These are phyloP conservation scores for Collybia nuda DNA, from an alignment of 768 basidiomycete species.

Conservation along the genomic window DNA sequence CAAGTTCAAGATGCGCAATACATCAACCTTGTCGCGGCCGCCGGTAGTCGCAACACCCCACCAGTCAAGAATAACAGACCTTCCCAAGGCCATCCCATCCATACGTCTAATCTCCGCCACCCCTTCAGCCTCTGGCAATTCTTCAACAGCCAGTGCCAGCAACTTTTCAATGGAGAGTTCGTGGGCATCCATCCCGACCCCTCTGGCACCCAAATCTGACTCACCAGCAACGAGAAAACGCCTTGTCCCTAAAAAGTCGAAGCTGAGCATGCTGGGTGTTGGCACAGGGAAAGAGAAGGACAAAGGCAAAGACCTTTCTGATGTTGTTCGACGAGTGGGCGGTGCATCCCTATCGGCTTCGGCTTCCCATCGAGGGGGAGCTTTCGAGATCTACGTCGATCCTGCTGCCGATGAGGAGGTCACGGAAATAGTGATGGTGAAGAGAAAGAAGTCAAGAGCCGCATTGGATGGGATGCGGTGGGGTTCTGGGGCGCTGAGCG, in stretches of 20 bases:
- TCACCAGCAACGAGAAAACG: constrained; percentile 31
- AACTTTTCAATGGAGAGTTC: constrained; percentile 34
- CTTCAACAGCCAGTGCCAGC: constrained; percentile 32
- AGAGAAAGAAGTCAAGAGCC: constrained; percentile 71
- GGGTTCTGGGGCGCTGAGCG: constrained; percentile 40
- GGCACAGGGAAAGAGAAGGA: constrained; percentile 30
- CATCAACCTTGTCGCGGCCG: constrained; percentile 13
- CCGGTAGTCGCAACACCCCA: constrained; percentile 25
- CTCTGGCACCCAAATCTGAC: constrained; percentile 27
- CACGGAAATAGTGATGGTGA: constrained; percentile 70
- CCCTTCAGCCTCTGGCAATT: constrained; percentile 50
- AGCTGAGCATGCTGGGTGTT: constrained; percentile 42
- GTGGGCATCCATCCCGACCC: constrained; percentile 31
- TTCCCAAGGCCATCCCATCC: constrained; percentile 41
- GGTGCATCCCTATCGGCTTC: constrained; percentile 24
- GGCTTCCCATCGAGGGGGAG: constrained; percentile 26
- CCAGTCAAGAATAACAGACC: constrained; percentile 25
- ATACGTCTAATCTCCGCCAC: constrained; percentile 72
- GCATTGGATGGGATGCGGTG: constrained; percentile 62
- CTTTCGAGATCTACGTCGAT: constrained; percentile 75
- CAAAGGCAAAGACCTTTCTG: constrained; percentile 52
- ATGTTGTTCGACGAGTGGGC: constrained; percentile 55
- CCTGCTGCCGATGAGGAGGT: constrained; percentile 62
- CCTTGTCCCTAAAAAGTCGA: constrained; percentile 75
- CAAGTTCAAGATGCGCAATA: constrained; percentile 11